Evolutionary conservation across 1,284 basidiomycete species (phyloP), one percentile per base, ranked within the genome.

Genomic region (Fomitopsis palustris): DNA sequence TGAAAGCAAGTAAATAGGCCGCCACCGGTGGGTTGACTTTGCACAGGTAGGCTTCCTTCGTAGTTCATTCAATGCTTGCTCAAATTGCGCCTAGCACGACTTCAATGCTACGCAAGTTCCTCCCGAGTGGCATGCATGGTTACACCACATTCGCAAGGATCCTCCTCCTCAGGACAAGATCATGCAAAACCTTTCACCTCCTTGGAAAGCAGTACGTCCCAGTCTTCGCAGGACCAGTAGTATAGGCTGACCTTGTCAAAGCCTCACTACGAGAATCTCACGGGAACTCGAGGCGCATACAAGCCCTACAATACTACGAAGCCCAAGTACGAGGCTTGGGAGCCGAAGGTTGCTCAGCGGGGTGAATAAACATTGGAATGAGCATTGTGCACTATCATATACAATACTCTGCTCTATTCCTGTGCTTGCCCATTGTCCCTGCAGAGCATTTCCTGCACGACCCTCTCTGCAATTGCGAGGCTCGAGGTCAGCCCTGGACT

Each of bases 91-190:
- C 12, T 67, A 93, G 86, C 90, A 96, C 72, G 86, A 95, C 66
- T 89, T 83, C 75, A 92, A 96, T 70, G 92, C 92, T 10, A 85
- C 92, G 0, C 95, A 98, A 79, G 87, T 96, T 38, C 91, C 94
- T 33, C 84, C 94, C 2, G 94, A 95, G 75, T 97, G 96, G 96
- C 94, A 96, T 75, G 86, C 94, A 8, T 98, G 95, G 95, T 75
- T 97, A 31, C 80, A 82, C n/a, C 93, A 96, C 71, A 96, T 96
- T 69, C 91, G 95, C 53, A 83, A 86, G 65, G 82, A 87, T 41
- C 83, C 93, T 6, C 96, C 95, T 1, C 77, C 81, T 1, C 79
- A 89, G 64, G 96, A 97, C 70, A 72, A 80, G 0, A 76, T 93
- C 35, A 76, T 95, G 71, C 81, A 89, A 70, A 82, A 79, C 55